Base-by-base conservation (phyloP, 1,139 yeast species). In the Fermentozyma sake region DNA sequence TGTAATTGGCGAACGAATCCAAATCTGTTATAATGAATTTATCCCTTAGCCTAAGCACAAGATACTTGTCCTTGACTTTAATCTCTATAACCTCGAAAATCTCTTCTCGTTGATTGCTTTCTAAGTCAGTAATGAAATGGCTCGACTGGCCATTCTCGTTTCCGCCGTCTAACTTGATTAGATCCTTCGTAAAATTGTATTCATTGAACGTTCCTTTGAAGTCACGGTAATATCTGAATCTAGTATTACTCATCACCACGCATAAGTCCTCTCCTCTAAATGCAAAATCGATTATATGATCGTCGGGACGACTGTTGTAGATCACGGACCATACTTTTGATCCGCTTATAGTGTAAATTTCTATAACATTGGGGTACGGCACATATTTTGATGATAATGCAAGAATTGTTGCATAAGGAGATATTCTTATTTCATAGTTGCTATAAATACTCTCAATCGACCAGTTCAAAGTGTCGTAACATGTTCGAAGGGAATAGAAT, bases 141-240 rank as follows among this genome's bases (percentile, higher is more conserved):
- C 27, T 24, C 12, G 23, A 18, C 12, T 25, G 14, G 14, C 14
- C 18, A 16, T 16, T 14, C 19, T 10, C 13, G 14, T 12, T 20
- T 6, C 25, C 26, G 22, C 62, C 61, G 7, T 46, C 48, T n/a
- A 76, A 55, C 0, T 48, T 48, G 10, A 52, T 46, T 14, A 54
- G 39, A 28, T 62, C 67, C 1, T 64, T 57, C 4, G 57, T 52
- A 27, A 53, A 70, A 24, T 37, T 30, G 36, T 56, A 50, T 37
- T 79, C 85, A 26, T 70, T 66, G 44, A 79, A 78, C 30, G 72
- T 76, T 4, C 86, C 85, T 18, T 73, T 73, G 37, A 83, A 76
- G 41, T 84, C 89, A 26, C 69, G 57, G 48, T 87, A 89, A 27
- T 70, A 60, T 35, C 96, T 60, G 22, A 72, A 73, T 19, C 64